Evolutionary conservation across 2,329 filamentous ascomycete species (phyloP).

Genomic region (Zasmidium citrigriseum): DNA sequence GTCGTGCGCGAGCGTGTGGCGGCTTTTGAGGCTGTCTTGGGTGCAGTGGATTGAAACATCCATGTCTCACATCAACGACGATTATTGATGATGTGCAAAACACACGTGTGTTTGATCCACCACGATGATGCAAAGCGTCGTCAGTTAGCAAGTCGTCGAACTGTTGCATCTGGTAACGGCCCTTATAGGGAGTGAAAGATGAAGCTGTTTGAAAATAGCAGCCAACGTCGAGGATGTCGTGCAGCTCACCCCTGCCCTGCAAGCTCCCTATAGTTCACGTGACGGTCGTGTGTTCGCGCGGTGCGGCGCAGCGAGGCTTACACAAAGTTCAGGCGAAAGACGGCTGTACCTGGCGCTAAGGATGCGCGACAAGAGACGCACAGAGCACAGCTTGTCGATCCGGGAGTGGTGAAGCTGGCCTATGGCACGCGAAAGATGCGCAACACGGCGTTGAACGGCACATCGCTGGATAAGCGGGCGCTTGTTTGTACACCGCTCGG

Average conservation of each 20-base stretch:
- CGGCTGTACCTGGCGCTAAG: conserved; percentile 16
- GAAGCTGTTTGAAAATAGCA: not conserved
- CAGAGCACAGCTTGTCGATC: not conserved
- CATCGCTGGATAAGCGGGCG: not conserved
- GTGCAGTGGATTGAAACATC: not conserved
- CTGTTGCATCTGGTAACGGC: no score
- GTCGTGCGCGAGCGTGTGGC: not conserved
- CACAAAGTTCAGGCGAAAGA: conserved; percentile 4
- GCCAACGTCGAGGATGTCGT: not conserved
- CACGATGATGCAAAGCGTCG: not conserved
- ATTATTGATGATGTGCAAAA: not conserved
- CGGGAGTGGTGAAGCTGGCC: not conserved
- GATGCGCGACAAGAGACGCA: not conserved
- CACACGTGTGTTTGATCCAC: not conserved
- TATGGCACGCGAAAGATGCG: not conserved
- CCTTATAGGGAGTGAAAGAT: no score
- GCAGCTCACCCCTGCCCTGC: not conserved
- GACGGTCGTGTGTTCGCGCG: not conserved
- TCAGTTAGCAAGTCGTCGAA: no score
- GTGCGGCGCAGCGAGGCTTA: not conserved
- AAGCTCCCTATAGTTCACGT: not conserved
- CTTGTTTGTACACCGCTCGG: no score
- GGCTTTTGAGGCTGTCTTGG: not conserved
- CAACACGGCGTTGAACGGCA: not conserved
- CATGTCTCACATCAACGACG: not conserved